Percentiles rank a stretch among this genome's conserved stretches.
phyloP scores from a whole-genome alignment of 2,329 filamentous ascomycete genomes.

The Teratosphaeriaceae sp. region DNA sequence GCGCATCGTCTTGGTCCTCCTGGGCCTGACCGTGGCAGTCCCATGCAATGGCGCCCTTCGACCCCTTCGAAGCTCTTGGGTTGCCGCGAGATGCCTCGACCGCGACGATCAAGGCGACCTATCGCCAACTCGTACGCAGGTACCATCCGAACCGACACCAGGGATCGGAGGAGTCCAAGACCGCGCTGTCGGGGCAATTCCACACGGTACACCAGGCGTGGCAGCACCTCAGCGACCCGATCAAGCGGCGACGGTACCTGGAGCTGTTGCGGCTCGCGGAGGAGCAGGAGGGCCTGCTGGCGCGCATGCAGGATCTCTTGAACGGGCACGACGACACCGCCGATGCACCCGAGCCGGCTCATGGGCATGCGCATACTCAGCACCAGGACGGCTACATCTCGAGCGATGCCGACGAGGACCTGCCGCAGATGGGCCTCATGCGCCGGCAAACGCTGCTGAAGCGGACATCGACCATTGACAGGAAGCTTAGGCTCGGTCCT shows the following conservation, averaged over 20 bases:
- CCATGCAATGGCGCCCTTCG: conserved; percentile 34
- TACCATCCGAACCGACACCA: conserved; percentile 59
- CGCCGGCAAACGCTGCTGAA: conserved; percentile 20
- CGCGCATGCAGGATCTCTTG: conserved; percentile 20
- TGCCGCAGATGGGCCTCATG: conserved; percentile 20
- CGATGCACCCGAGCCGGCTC: conserved; percentile 3
- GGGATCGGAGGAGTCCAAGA: conserved; percentile 36
- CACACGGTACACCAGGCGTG: conserved; percentile 26
- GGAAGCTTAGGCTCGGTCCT: neutral
- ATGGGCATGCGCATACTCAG: conserved; percentile 7
- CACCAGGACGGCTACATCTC: conserved; percentile 23
- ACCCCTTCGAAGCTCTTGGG: conserved; percentile 78
- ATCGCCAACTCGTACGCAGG: conserved; percentile 81
- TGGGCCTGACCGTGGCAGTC: conserved; percentile 1
- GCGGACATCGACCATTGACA: conserved; percentile 1
- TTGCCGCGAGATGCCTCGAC: conserved; percentile 64
- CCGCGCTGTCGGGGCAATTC: conserved; percentile 22
- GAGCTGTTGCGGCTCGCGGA: conserved; percentile 26
- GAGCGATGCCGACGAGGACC: conserved; percentile 28
- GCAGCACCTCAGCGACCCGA: conserved; percentile 21
- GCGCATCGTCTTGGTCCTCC: conserved; percentile 4
- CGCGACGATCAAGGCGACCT: conserved; percentile 79
- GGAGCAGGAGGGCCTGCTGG: conserved; percentile 21
- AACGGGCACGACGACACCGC: conserved; percentile 6
- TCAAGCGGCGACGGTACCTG: conserved; percentile 21